Evolutionary conservation across 768 basidiomycete genomes (phyloP), one percentile per base, ranked within the genome.

Genomic region (Hydnomerulius pinastri): DNA sequence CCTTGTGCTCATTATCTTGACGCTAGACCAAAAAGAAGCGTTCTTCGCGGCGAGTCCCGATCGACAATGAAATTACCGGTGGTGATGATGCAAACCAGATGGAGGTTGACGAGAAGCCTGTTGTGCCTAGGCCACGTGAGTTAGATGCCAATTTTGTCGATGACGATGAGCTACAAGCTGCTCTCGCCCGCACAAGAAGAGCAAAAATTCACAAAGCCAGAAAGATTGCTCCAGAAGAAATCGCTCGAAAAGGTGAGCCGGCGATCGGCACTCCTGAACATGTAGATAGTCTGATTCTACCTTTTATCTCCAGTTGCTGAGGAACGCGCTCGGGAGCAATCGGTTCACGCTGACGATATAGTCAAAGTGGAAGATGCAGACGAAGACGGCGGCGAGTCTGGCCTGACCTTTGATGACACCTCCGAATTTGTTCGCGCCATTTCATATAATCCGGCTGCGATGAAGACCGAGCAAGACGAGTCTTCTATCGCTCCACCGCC

Each of bases 91-190:
- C 37, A 46, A 57, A 60, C 47, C 73, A 70, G 55, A 97, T 96
- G 90, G 82, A 91, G 27, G 80, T 94, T 47, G 95, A 97, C 62
- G 72, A 80, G 58, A 84, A 80, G 58, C 82, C 87, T n/a, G 73
- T 82, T 50, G 71, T 83, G 23, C 82, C 85, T 52, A 77, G 86
- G 57, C 75, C 76, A 56, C 79, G 87, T 60, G 83, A 93, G 65
- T 77, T 92, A 45, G 84, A 94, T 65, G 77, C 79, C 60, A 96
- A 96, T 71, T 92, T 97, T 69, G 87, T 98, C 56, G 97, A 98
- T 71, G 97, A 99, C 68, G 97, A 99, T 69, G 97, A 99, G 62
- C 81, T 99, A 36, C 95, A 98, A 76, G 90, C 90, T 35, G 92
- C 90, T 23, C 77, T 98, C 51, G 87, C 96, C 29, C 83, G 91